Conservation (phyloP, 768 basidiomycete species). For the Neoboletus subvelutipes region DNA sequence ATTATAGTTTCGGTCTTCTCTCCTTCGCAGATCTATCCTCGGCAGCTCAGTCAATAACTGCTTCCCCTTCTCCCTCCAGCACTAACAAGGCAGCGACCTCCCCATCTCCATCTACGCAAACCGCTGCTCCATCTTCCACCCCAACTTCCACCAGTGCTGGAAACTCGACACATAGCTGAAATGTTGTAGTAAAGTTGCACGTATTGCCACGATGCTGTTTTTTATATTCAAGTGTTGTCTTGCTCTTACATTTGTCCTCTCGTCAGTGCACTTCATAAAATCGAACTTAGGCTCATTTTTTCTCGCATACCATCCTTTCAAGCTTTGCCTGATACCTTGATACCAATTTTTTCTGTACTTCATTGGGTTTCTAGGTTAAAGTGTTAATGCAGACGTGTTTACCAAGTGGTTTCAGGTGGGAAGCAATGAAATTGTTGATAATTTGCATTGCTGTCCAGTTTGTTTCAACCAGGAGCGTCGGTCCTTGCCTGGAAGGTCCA, state of each 20-base stretch:
- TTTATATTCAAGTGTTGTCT: background rate
- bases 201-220: background rate
- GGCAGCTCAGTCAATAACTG: constrained; percentile 13
- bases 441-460: background rate
- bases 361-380: background rate
- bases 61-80: background rate
- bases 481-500: too few relatives aligned
- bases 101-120: background rate
- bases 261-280: background rate
- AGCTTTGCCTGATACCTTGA: background rate
- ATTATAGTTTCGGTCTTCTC: constrained; percentile 34
- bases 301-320: background rate
- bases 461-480: too few relatives aligned
- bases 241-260: background rate
- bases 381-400: background rate
- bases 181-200: background rate
- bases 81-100: background rate
- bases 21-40: constrained; percentile 21
- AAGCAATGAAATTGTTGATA: background rate
- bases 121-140: background rate
- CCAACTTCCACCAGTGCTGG: background rate
- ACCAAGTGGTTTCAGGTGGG: background rate
- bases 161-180: constrained; percentile 9
- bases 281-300: background rate
- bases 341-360: constrained; percentile 3